Base-by-base conservation (phyloP, 1,284 basidiomycete species). In the Naganishia sp. region DNA sequence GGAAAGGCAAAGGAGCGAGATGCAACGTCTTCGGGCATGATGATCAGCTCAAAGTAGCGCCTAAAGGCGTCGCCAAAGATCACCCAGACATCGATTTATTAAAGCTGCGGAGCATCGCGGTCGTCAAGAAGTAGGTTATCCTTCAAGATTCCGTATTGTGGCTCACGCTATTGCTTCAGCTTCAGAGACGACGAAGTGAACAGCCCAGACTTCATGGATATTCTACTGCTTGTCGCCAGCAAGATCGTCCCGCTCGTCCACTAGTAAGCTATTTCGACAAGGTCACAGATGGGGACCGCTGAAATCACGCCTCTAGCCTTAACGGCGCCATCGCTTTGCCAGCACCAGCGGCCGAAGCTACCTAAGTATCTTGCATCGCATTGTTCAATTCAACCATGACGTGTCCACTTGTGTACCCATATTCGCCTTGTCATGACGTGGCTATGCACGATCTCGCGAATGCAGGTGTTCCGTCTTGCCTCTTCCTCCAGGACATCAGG, bases 41-140 rank as follows among this genome's bases (percentile, higher is more conserved):
- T 3, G 91, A 91, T 72, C 87, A 90, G 74, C 81, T 94, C 56
- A 94, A 94, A 79, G 85, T 86, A 2, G 90, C 92, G 11, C 92
- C 92, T 1, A 94, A 94, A 75, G 92, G 92, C 0, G 79, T 93
- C n/a, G 85, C 86, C 64, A 94, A 92, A 77, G 83, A 82, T 23
- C 92, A 95, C 74, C 82, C 82, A 77, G 90, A 94, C 74, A 94
- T 94, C 68, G 90, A 92, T 74, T 78, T 94, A 64, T 79, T 95
- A 69, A 92, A 91, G 76, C 88, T 91, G 70, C 86, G 92, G 43
- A 88, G 88, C 31, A 86, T 93, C 49, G 86, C 84, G 5, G 92
- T 94, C 0, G 76, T 84, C 0, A 84, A 87, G 72, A 77, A 77
- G 90, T 91, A 71, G 65, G 85, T 81, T 0, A 4, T 18, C 2